These are phyloP conservation scores for Hyaloperonospora brassicae DNA, from an alignment of 352 stramenopile species.

Conservation along the genomic window DNA sequence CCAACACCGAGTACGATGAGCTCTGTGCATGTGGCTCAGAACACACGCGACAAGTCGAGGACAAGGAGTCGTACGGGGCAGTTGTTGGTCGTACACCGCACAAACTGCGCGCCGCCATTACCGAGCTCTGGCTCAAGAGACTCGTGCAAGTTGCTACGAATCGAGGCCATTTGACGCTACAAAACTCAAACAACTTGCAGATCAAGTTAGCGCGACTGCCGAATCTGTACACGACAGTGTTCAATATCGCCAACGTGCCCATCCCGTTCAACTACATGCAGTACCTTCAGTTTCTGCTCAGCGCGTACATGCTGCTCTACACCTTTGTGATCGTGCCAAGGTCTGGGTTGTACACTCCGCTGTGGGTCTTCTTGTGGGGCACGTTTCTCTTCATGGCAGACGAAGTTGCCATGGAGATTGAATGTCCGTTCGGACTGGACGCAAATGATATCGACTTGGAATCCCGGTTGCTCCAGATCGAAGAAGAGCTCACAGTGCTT, in stretches of 20 bases:
- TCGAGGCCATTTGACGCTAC: conserved; percentile 45
- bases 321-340: conserved; percentile 76
- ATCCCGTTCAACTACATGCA: conserved; percentile 86
- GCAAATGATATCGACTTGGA: conserved; percentile 80
- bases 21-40: conserved; percentile 63
- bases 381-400: conserved; percentile 79
- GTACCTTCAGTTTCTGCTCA: conserved; percentile 63
- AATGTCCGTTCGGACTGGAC: conserved; percentile 72
- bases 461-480: conserved; percentile 59
- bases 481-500: conserved; percentile 74
- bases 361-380: conserved; percentile 78
- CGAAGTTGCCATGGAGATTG: conserved; percentile 78
- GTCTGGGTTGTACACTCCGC: conserved; percentile 60
- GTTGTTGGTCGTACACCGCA: conserved; percentile 55
- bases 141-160: conserved; percentile 59
- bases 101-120: conserved; percentile 66
- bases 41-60: conserved; percentile 30
- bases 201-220: conserved; percentile 59
- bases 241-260: conserved; percentile 78
- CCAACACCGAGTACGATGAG: conserved; percentile 60
- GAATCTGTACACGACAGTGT: conserved; percentile 70
- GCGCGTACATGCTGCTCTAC: conserved; percentile 74
- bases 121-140: conserved; percentile 72
- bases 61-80: conserved; percentile 40
- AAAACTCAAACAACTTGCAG: conserved; percentile 54